Conservation (phyloP, 805 yeast genomes). For the Wickerhamomyces silvicola region DNA sequence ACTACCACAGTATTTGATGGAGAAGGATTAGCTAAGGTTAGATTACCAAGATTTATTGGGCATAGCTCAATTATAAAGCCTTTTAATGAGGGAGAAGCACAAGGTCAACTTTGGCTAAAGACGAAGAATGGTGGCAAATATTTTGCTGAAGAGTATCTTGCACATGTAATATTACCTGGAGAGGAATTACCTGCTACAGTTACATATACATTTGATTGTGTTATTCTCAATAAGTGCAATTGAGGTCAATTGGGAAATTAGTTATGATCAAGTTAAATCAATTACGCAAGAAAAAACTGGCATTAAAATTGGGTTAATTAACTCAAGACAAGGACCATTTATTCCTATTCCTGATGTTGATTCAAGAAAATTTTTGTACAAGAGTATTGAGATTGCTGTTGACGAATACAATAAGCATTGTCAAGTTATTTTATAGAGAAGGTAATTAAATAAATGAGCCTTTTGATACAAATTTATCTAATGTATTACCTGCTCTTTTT, state of each 20-base stretch:
- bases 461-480: neutral
- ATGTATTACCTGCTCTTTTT: constrained; percentile 41
- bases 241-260: constrained; percentile 65
- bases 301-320: constrained; percentile 55
- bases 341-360: constrained; percentile 70
- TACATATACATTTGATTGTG: constrained; percentile 62
- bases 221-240: constrained; percentile 57
- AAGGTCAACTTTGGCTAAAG: constrained; percentile 92
- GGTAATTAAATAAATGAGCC: neutral
- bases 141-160: constrained; percentile 68
- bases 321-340: constrained; percentile 57
- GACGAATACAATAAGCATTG: constrained; percentile 68
- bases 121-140: constrained; percentile 74
- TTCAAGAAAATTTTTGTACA: constrained; percentile 61
- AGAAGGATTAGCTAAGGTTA: constrained; percentile 67
- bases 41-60: constrained; percentile 74
- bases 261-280: constrained; percentile 57
- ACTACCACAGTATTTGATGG: constrained; percentile 87
- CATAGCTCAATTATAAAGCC: constrained; percentile 70
- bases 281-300: constrained; percentile 79
- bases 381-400: constrained; percentile 73
- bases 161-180: constrained; percentile 80
- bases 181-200: constrained; percentile 72
- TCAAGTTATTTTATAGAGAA: constrained; percentile 36
- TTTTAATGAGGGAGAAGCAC: constrained; percentile 75